phyloP scores from a whole-genome alignment of 139 green algal genomes.

The Diplosphaera chodatii region DNA sequence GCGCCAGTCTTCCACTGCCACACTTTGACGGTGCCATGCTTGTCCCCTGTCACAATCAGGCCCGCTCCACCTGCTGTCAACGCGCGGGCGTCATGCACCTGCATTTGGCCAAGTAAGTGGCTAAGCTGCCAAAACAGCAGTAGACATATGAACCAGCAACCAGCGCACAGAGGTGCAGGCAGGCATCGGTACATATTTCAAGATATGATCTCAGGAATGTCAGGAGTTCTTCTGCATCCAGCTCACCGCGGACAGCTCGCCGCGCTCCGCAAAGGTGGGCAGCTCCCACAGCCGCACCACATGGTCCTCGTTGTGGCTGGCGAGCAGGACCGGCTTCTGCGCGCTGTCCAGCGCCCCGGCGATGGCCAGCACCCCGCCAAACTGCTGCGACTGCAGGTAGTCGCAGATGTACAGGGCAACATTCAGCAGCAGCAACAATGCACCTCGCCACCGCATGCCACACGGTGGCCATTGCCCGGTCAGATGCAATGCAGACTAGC shows the following conservation, averaged over 20 bases:
- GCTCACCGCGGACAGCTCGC: conserved; percentile 21
- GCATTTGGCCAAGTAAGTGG: too few relatives aligned
- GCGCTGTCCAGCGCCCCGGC: conserved; percentile 31
- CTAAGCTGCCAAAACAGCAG: too few relatives aligned
- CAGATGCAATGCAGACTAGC: too few relatives aligned
- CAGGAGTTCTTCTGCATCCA: too few relatives aligned
- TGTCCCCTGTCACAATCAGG: conserved; percentile 50
- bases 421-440: too few relatives aligned
- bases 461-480: too few relatives aligned
- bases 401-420: too few relatives aligned
- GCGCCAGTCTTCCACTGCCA: conserved; percentile 50
- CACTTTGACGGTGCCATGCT: conserved; percentile 49
- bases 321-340: conserved; percentile 40
- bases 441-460: too few relatives aligned
- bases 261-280: conserved; percentile 51
- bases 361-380: conserved; percentile 37
- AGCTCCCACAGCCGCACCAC: conserved; percentile 54
- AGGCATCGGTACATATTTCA: too few relatives aligned
- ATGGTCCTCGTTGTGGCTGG: conserved; percentile 48
- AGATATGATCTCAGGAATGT: too few relatives aligned
- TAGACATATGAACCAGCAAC: too few relatives aligned
- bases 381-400: conserved; percentile 10
- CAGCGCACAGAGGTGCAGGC: too few relatives aligned
- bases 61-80: conserved; percentile 25
- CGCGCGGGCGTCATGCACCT: conserved; percentile 39